Conservation (phyloP, 164 flowering plant species). For the Liriodendron chinense region DNA sequence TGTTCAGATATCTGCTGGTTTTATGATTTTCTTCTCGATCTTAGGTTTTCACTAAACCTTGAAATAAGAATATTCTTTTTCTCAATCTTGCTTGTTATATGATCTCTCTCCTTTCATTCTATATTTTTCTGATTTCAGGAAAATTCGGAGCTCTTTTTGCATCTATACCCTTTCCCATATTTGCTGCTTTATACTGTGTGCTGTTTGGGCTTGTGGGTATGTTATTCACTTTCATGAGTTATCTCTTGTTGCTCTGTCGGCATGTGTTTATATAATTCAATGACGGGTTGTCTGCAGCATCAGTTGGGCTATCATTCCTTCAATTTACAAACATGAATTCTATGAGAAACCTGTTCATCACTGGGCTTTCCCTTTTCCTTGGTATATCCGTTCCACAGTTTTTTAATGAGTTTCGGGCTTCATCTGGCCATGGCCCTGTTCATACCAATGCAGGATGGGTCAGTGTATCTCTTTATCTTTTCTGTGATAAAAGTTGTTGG, state of each 20-base stretch:
- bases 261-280: background rate
- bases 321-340: conserved; percentile 99
- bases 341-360: conserved; percentile 87
- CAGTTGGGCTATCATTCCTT: conserved; percentile 89
- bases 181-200: conserved; percentile 85
- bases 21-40: conserved; percentile 93
- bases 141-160: conserved; percentile 99
- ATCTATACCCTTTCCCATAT: conserved; percentile 93
- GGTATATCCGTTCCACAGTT: conserved; percentile 88
- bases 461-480: conserved; percentile 20
- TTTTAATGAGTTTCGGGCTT: conserved; percentile 58
- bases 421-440: conserved; percentile 61
- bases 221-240: conserved; percentile 20
- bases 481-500: background rate
- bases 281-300: conserved; percentile 46
- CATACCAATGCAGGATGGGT: conserved; percentile 96
- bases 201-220: conserved; percentile 93
- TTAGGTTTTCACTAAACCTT: conserved; percentile 45
- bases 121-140: conserved; percentile 47
- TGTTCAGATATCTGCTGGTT: conserved; percentile 93
- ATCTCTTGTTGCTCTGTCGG: conserved; percentile 2
- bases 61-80: background rate
- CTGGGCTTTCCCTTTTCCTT: conserved; percentile 89
- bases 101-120: background rate
- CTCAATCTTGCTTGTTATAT: background rate